Base-by-base conservation (phyloP, 352 stramenopile species). In the Phytophthora vignae region DNA sequence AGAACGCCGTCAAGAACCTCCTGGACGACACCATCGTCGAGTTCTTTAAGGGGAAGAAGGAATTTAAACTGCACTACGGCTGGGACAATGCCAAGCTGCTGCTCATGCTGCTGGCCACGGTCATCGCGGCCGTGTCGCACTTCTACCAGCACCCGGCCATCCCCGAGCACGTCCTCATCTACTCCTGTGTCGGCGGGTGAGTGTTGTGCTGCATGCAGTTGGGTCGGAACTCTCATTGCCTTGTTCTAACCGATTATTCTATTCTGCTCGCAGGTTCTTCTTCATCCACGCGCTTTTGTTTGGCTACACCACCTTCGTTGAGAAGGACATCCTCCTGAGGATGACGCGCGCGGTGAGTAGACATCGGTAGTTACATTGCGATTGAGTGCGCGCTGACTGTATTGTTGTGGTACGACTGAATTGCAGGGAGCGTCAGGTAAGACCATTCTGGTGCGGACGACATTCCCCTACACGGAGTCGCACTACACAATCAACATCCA, bases 1-100 rank as follows among this genome's bases (percentile, higher is more conserved):
- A 95, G 64, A 92, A 93, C 48, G 90, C 88, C 15, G 88, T 96
- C 33, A 94, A 94, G 74, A 95, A 95, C 67, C 79, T 96, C 42
- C 74, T 96, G 59, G 90, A 96, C 69, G 90, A 96, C 65, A 85
- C 82, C 17, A 82, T 96, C 55, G 67, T 82, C 57, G 90, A 94
- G 72, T 85, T 88, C 61, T 92, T 94, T 59, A 67, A 93, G 63
- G 76, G 78, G 21, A 89, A 85, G 55, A 55, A 79, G 29, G 70
- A 84, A 4, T 92, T 84, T 50, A 68, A 76, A 52, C 74, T 94
- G 29, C 81, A 93, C 54, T 95, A 95, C 61, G 85, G 79, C 31
- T 91, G 84, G 81, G 88, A 96, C 71, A 96, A 96, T 63, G 69
- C 90, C 55, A 96, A 96, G 68, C 69, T 96, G 40, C 46, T 94